phyloP scores from a whole-genome alignment of 2,329 filamentous ascomycete species.

The Xylaria sp. region DNA sequence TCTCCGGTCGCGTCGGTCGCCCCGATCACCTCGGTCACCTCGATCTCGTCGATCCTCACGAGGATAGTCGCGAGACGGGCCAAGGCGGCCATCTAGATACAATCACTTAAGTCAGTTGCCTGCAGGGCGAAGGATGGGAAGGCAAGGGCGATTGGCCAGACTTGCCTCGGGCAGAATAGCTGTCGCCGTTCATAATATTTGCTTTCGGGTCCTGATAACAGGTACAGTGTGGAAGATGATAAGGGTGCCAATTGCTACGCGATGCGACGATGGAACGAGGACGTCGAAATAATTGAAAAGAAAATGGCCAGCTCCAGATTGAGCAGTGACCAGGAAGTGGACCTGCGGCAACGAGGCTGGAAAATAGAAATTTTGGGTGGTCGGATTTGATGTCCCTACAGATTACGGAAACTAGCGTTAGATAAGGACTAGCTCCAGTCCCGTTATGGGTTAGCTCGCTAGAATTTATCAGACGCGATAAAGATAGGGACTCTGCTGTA shows the following conservation, averaged over 20 bases:
- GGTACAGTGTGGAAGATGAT: conserved; percentile 3
- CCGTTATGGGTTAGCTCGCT: too few species aligned
- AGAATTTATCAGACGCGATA: too few species aligned
- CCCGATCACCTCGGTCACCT: conserved; percentile 48
- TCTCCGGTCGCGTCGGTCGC: conserved; percentile 51
- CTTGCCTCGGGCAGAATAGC: conserved; percentile 77
- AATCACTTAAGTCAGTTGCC: conserved; percentile 30
- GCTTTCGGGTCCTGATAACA: conserved; percentile 1
- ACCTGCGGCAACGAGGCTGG: conserved; percentile 36
- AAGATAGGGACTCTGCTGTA: not conserved
- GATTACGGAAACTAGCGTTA: conserved; percentile 5
- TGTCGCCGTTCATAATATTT: conserved; percentile 79
- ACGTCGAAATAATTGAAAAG: conserved; percentile 7
- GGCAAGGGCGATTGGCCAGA: conserved; percentile 19
- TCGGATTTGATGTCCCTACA: conserved; percentile 11
- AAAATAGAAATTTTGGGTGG: conserved; percentile 38
- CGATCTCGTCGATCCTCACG: conserved; percentile 47
- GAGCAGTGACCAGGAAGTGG: conserved; percentile 33
- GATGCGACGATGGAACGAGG: conserved; percentile 2
- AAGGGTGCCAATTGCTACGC: conserved; percentile 9
- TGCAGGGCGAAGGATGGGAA: conserved; percentile 10
- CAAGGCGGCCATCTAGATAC: conserved; percentile 52
- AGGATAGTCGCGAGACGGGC: conserved; percentile 58
- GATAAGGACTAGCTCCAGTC: not conserved
- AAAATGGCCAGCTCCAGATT: conserved; percentile 26